Percentiles rank a stretch among this genome's conserved stretches.
These are phyloP conservation scores for Ceriops decandra DNA, from an alignment of 345 rosid species.

Conservation along the genomic window DNA sequence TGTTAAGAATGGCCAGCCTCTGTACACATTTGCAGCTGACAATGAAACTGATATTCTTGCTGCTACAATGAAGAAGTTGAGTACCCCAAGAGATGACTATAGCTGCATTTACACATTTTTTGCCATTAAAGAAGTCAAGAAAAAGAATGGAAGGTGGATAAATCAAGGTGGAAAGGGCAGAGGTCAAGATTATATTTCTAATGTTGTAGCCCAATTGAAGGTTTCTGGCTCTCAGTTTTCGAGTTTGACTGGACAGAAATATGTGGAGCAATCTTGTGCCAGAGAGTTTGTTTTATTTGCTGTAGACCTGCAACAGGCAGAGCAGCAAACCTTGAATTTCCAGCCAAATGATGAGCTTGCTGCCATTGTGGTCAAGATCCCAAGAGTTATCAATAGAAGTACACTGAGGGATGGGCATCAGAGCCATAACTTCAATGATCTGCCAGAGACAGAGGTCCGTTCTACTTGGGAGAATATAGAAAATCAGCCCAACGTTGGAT, in stretches of 20 bases:
- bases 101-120: conserved; percentile 70
- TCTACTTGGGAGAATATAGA: conserved; percentile 17
- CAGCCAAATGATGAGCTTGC: conserved; percentile 78
- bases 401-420: conserved; percentile 29
- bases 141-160: conserved; percentile 76
- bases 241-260: conserved; percentile 22
- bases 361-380: conserved; percentile 71
- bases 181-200: conserved; percentile 57
- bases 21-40: conserved; percentile 79
- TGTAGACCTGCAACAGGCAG: conserved; percentile 44
- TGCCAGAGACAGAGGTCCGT: conserved; percentile 13
- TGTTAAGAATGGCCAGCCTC: conserved; percentile 75
- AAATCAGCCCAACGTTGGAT: conserved; percentile 17
- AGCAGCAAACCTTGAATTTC: conserved; percentile 40
- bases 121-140: conserved; percentile 63
- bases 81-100: conserved; percentile 36
- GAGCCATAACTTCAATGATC: conserved; percentile 18
- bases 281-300: conserved; percentile 71
- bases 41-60: conserved; percentile 68
- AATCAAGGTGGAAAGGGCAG: conserved; percentile 59
- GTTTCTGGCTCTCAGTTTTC: conserved; percentile 51
- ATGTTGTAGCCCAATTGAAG: conserved; percentile 74
- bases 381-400: conserved; percentile 24
- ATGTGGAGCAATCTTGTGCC: conserved; percentile 28
- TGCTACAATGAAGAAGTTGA: conserved; percentile 52